Evolutionary conservation across 2,329 filamentous ascomycete genomes (phyloP), one percentile per base, ranked within the genome.

Genomic region (Talaromyces sp.): DNA sequence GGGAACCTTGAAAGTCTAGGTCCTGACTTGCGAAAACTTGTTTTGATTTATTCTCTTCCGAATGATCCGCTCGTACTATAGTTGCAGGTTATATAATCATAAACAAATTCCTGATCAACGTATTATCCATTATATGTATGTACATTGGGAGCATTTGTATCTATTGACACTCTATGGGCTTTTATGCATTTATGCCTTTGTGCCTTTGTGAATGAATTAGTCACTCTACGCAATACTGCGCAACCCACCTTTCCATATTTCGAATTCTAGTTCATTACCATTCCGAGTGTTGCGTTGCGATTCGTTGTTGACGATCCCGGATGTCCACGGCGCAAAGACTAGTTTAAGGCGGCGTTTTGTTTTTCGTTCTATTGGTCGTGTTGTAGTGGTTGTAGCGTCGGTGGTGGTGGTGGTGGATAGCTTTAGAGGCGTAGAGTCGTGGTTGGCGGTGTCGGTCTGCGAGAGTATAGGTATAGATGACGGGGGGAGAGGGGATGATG

Each of bases 271-370:
- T 15, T 78, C 76, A 7, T 72, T 69, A 39, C 50, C 64, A 13
- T 41, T 25, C 10, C 27, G 45, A 4, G 22, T 1, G 79, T 11
- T 39, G 0, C n/a, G 33, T 15, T 35, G 22, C 2, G 56, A 10
- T 13, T 17, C 22, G 13, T 58, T 2, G 52, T 39, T 5, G 11
- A 85, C 80, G 67, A 81, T 81, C 1, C 83, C 84, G 2, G 80
- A 78, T 3, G 86, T 85, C 85, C 96, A 95, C 1, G 91, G 86
- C 58, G 92, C 90, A 80, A 97, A 98, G 0, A 96, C 94, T 9
- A 98, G 86, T 77, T 93, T 96, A 83, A 96, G 88, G 82, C 87
- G 92, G 66, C 94, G 83, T 68, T 85, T 85, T 37, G 33, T 59
- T 31, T 13, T 49, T 41, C 41, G 49, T 52, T 60, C 27, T 45